Evolutionary conservation across 352 stramenopile genomes (phyloP).

Genomic region (Phytophthora idaei): DNA sequence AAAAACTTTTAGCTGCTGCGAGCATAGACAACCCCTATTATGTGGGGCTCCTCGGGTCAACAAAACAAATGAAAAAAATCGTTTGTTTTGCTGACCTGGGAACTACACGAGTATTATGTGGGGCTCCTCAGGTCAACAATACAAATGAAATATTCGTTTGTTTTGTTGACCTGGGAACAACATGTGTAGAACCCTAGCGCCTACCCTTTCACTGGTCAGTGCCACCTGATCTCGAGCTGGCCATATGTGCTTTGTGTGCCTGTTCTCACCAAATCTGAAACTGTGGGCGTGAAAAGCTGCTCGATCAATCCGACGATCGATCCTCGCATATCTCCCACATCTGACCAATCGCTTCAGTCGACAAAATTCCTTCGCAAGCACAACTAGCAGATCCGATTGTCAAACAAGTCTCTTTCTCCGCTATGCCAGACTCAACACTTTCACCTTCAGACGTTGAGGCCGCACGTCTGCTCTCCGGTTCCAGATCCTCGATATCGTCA

Average conservation of each 20-base stretch:
- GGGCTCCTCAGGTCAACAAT: too few relatives aligned
- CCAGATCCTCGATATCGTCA: constrained; percentile 10
- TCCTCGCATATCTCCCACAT: constrained; percentile 20
- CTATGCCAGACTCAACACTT: constrained; percentile 7
- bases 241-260: constrained; percentile 16
- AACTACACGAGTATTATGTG: too few relatives aligned
- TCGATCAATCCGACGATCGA: constrained; percentile 1
- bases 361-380: constrained; percentile 8
- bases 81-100: too few relatives aligned
- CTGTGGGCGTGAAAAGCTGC: not conserved
- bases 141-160: too few relatives aligned
- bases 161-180: too few relatives aligned
- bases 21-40: too few relatives aligned
- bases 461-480: constrained; percentile 6
- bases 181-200: not conserved
- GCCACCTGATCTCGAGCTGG: not conserved
- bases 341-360: constrained; percentile 6
- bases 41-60: too few relatives aligned
- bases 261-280: constrained; percentile 14
- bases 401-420: not conserved
- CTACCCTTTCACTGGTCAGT: not conserved
- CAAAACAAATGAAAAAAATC: too few relatives aligned
- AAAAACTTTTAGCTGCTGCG: too few relatives aligned
- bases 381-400: not conserved
- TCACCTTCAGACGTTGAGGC: constrained; percentile 17